A percentile compares a stretch with the other conserved stretches of the same genome.
Conservation (phyloP, 139 green algal species). For the Parachlorella kessleri region DNA sequence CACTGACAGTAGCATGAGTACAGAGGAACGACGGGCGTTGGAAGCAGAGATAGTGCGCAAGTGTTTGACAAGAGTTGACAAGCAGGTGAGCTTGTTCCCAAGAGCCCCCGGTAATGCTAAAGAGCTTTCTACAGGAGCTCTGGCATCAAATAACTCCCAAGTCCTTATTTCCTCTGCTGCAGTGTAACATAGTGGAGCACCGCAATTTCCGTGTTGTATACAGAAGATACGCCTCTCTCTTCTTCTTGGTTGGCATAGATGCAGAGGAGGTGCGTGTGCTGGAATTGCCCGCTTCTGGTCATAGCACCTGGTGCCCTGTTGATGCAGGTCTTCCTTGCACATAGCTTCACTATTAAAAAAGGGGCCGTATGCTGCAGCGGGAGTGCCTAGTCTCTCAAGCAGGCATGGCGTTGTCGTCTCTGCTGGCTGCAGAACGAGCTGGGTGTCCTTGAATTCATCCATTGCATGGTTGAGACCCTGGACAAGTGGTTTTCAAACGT, state of each 20-base stretch:
- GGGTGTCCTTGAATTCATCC: constrained; percentile 95
- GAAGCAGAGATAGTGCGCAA: constrained; percentile 90
- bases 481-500: constrained; percentile 89
- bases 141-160: background rate
- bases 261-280: constrained; percentile 94
- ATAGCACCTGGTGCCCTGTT: too few relatives aligned
- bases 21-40: constrained; percentile 1
- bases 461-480: constrained; percentile 86
- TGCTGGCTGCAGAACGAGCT: constrained; percentile 93
- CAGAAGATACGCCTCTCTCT: constrained; percentile 95
- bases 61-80: constrained; percentile 90
- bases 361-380: too few relatives aligned
- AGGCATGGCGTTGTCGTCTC: too few relatives aligned
- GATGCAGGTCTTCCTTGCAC: too few relatives aligned
- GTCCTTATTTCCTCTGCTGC: background rate
- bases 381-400: too few relatives aligned
- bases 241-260: constrained; percentile 97
- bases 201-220: constrained; percentile 94
- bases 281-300: too few relatives aligned
- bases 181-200: constrained; percentile 98
- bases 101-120: constrained; percentile 12
- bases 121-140: background rate
- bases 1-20: constrained; percentile 57
- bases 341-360: too few relatives aligned
- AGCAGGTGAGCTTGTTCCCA: constrained; percentile 67